These are phyloP conservation scores for Wickerhamomyces alni DNA, from an alignment of 805 yeast genomes.

Conservation along the genomic window DNA sequence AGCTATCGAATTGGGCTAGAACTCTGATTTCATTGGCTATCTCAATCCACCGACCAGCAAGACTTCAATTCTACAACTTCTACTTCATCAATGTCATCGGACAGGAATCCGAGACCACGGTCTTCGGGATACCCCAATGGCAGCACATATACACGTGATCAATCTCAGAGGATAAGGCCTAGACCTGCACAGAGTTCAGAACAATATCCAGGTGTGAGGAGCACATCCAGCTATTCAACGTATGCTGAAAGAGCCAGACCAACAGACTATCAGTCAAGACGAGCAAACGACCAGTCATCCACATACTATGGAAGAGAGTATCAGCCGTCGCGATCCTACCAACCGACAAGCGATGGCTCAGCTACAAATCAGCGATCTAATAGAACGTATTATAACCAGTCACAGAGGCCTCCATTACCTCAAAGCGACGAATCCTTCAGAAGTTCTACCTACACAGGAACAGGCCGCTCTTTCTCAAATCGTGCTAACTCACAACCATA, in stretches of 20 bases:
- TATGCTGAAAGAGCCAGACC: neutral
- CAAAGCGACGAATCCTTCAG: neutral
- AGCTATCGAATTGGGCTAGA: too few relatives aligned
- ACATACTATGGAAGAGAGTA: neutral
- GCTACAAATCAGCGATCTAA: neutral
- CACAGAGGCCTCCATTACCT: neutral
- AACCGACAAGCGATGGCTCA: neutral
- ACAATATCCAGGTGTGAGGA: neutral
- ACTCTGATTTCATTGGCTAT: neutral
- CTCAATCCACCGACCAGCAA: neutral
- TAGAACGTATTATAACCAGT: neutral
- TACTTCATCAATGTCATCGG: conserved; percentile 10
- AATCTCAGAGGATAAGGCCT: neutral
- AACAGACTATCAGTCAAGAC: neutral
- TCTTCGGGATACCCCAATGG: conserved; percentile 2
- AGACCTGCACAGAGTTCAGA: neutral
- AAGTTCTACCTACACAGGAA: neutral
- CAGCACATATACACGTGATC: conserved; percentile 1
- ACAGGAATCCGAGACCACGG: conserved; percentile 12
- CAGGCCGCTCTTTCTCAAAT: neutral
- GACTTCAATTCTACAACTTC: too few relatives aligned
- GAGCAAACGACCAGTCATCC: neutral
- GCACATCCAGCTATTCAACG: neutral
- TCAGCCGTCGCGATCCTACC: neutral
- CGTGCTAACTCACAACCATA: neutral